Base-by-base conservation (phyloP, 148 eudicot genomes). In the Rheum nobile region DNA sequence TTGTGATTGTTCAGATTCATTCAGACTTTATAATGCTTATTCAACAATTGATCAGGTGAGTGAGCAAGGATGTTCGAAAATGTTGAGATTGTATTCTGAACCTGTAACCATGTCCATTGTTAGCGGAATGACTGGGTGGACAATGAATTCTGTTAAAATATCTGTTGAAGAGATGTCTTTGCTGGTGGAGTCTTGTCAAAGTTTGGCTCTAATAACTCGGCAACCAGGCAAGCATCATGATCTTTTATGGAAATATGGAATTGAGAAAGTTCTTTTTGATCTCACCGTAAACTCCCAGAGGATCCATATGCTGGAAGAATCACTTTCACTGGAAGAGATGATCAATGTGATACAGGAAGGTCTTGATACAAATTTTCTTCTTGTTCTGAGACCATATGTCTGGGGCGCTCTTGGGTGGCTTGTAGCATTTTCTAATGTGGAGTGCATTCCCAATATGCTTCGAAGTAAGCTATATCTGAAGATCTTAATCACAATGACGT, bases 331-430 rank as follows among this genome's bases (percentile, higher is more conserved):
- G 73, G 78, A 82, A 50, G 88, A 89, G 74, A 87, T 84, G 61
- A 81, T 86, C 77, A 61, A 67, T 67, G 35, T 84, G 55, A 82
- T 81, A 59, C 85, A 78, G 67, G 81, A 85, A 67, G 81, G 82
- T 81, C 74, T 84, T 43, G 71, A 67, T 71, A 75, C 83, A 44
- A 78, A 83, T 43, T 74, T 74, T 77, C 84, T 82, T 42, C 77
- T 75, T 67, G 77, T 74, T 32, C 31, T 88, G 75, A 84, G 91
- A 78, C 85, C 89, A 65, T 87, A 72, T 80, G 74, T 91, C 28
- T 94, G 92, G 95, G 95, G 85, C 77, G 89, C 89, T 78, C 80
- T 88, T 83, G 97, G 97, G 44, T 84, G 86, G 80, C 92, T 94
- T 82, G 87, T 86, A 43, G 82, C 88, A 35, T 89, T 87, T 34